A percentile compares a stretch with the other conserved stretches of the same genome.
These are phyloP conservation scores for Penicillium coprophilum DNA, from an alignment of 495 filamentous ascomycete genomes.

Conservation along the genomic window DNA sequence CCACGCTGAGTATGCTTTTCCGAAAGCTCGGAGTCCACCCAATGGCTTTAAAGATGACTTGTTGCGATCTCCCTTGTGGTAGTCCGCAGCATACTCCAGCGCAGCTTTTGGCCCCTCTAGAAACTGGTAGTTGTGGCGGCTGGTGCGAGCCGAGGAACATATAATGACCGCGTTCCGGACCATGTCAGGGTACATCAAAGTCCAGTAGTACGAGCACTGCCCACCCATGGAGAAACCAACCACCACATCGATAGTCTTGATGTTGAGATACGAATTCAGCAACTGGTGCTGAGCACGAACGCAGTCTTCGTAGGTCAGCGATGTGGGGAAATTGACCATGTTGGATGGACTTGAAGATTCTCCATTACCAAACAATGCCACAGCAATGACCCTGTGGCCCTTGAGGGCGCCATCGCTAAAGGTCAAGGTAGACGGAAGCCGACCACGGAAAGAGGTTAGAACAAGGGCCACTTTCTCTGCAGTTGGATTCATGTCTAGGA, in stretches of 20 bases:
- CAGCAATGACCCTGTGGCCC: constrained; percentile 57
- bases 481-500: constrained; percentile 41
- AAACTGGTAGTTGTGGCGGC: constrained; percentile 65
- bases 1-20: constrained; percentile 66
- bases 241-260: constrained; percentile 53
- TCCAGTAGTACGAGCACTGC: constrained; percentile 63
- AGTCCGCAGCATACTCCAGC: constrained; percentile 34
- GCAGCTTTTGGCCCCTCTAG: constrained; percentile 61
- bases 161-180: constrained; percentile 58
- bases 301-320: constrained; percentile 58
- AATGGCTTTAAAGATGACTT: constrained; percentile 10
- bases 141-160: constrained; percentile 62
- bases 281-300: constrained; percentile 59
- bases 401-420: constrained; percentile 51
- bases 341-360: constrained; percentile 65
- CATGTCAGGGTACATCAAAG: constrained; percentile 60
- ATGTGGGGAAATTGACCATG: constrained; percentile 53
- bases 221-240: constrained; percentile 68
- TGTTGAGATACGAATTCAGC: constrained; percentile 53
- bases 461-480: constrained; percentile 39
- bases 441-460: constrained; percentile 51
- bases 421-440: constrained; percentile 41
- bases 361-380: constrained; percentile 65
- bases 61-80: constrained; percentile 31
- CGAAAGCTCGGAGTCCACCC: constrained; percentile 60